Evolutionary conservation across 1,284 basidiomycete species (phyloP).

Genomic region (Melampsora larici-populina): DNA sequence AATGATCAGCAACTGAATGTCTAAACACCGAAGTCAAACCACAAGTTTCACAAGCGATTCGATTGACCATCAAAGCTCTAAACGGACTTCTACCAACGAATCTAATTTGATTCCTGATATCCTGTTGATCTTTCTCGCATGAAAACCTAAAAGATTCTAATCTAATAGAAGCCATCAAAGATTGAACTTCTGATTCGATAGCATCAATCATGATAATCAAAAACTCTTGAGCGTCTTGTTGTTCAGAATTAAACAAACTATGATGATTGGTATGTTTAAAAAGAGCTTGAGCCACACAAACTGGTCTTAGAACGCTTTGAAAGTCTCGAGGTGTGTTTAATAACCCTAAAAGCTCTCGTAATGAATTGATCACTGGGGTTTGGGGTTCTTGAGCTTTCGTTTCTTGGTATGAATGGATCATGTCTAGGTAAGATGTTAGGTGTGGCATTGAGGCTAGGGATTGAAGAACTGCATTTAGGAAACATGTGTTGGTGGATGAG

Average conservation of each 20-base stretch:
- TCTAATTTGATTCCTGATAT: constrained; percentile 21
- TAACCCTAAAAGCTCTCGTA: constrained; percentile 58
- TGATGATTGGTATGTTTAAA: constrained; percentile 55
- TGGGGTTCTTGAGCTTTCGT: constrained; percentile 69
- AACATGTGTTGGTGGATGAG: constrained; percentile 88
- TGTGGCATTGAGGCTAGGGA: constrained; percentile 77
- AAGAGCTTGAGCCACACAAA: constrained; percentile 41
- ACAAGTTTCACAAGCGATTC: constrained; percentile 73
- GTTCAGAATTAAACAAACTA: constrained; percentile 76
- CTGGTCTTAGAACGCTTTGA: constrained; percentile 61
- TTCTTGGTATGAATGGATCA: constrained; percentile 60
- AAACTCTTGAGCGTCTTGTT: constrained; percentile 94
- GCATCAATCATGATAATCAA: constrained; percentile 84
- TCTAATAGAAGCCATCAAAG: constrained; percentile 60
- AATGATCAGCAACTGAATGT: constrained; percentile 77
- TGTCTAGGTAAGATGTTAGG: constrained; percentile 69
- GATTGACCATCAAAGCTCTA: constrained; percentile 75
- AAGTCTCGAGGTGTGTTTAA: constrained; percentile 53
- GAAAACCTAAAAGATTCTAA: constrained; percentile 56
- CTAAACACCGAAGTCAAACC: constrained; percentile 84
- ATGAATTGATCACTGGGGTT: constrained; percentile 63
- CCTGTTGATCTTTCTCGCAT: constrained; percentile 30
- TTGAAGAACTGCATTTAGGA: constrained; percentile 91
- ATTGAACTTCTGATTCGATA: constrained; percentile 70
- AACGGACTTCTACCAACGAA: constrained; percentile 56